phyloP scores from a whole-genome alignment of 1,139 yeast genomes.

The Pneumocystis canis region DNA sequence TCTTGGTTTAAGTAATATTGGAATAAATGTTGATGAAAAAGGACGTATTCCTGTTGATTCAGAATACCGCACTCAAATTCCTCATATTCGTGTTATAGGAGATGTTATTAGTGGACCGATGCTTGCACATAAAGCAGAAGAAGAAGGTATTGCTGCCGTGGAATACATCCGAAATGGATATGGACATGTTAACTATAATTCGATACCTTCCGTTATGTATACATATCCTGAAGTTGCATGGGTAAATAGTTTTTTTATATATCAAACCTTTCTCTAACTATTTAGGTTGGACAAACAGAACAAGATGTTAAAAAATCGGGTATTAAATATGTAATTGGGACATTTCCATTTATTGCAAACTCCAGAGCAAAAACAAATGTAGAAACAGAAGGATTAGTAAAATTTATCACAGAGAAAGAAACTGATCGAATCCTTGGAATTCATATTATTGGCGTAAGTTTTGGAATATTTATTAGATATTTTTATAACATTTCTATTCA shows the following conservation, averaged over 20 bases:
- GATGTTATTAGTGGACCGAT: conserved; percentile 97
- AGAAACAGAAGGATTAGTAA: conserved; percentile 95
- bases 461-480: neutral
- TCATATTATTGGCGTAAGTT: conserved; percentile 63
- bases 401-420: conserved; percentile 89
- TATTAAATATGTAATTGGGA: conserved; percentile 81
- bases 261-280: conserved; percentile 58
- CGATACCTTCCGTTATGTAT: conserved; percentile 69
- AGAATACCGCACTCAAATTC: conserved; percentile 80
- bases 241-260: neutral
- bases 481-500: neutral
- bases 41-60: conserved; percentile 91
- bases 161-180: conserved; percentile 86
- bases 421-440: conserved; percentile 93
- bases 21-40: conserved; percentile 76
- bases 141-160: conserved; percentile 97
- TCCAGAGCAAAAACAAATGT: conserved; percentile 97
- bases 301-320: conserved; percentile 92
- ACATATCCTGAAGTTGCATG: conserved; percentile 16
- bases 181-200: conserved; percentile 96
- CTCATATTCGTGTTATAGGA: conserved; percentile 93
- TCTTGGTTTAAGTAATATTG: conserved; percentile 73
- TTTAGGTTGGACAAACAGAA: conserved; percentile 97
- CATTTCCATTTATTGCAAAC: conserved; percentile 97
- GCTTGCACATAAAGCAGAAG: conserved; percentile 99